Base-by-base conservation (phyloP, 192 early-diverging fungal species). In the Backusella macrospora region DNA sequence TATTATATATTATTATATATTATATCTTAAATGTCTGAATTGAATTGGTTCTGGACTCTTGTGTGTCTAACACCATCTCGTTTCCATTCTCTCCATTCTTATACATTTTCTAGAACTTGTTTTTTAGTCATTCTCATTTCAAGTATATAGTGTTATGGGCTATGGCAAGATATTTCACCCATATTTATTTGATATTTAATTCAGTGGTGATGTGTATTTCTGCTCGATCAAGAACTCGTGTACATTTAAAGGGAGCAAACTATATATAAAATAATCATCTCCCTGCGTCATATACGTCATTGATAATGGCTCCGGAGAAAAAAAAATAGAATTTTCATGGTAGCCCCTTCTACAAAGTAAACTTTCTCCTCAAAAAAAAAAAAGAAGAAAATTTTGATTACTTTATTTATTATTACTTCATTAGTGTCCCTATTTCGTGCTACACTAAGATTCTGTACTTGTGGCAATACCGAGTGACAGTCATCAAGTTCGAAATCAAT, bases 21-120 rank as follows among this genome's bases (percentile, higher is more conserved):
- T 16, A 52, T 18, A 23, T 52, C 49, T 52, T 52, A 52, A 52
- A 52, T 52, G 18, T 59, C 52, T 59, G 52, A 59, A 21, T 26
- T 59, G 21, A 59, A 59, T 26, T 26, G 52, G 52, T 59, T 59
- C 52, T 59, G 52, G 52, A 59, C 52, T 59, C 52, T 59, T 59
- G 18, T 59, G 52, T 59, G 52, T 59, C 6, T 8, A 59, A 49
- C n/a, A 26, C 52, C 8, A 59, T 13, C 23, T 23, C 52, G 5
- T 59, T 52, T n/a, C 8, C 8, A 52, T n/a, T 52, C 7, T 21
- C 18, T 5, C 29, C n/a, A n/a, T 18, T 18, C 18, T 26, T 59
- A 52, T 59, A 13, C 8, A 29, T 59, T 1, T 2, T 34, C 29
- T 34, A 34, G 29, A 15, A 16, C 21, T 13, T 23, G 21, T 18